Evolutionary conservation across 1,284 basidiomycete species (phyloP).

Genomic region (Microbotryum saponariae): DNA sequence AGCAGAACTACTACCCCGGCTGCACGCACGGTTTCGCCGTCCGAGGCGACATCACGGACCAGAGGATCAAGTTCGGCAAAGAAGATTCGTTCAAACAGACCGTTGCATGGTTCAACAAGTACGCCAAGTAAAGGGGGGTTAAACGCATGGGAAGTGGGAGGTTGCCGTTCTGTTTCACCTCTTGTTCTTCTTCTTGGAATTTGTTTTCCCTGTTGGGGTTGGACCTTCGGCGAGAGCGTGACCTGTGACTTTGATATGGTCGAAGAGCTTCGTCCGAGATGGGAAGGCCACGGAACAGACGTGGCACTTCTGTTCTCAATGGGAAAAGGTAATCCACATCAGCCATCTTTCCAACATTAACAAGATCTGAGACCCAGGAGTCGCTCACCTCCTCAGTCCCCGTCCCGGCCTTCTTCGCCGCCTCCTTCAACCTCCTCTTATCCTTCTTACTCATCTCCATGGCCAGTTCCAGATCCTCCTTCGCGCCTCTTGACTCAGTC

Average conservation of each 20-base stretch:
- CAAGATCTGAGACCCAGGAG: too few species aligned
- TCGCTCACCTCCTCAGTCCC: conserved; percentile 9
- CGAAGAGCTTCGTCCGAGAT: conserved; percentile 71
- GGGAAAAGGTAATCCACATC: background rate
- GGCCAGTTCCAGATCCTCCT: background rate
- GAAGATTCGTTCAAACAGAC: conserved; percentile 1
- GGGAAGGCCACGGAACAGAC: conserved; percentile 59
- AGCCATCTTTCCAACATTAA: too few species aligned
- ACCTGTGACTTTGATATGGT: conserved; percentile 61
- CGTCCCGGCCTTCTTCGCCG: conserved; percentile 58
- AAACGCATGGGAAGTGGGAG: too few species aligned
- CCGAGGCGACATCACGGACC: conserved; percentile 45
- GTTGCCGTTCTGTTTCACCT: background rate
- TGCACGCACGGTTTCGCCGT: conserved; percentile 58
- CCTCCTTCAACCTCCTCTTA: conserved; percentile 67
- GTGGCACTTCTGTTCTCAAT: conserved; percentile 54
- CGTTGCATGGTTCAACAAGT: conserved; percentile 3
- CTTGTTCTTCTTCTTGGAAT: conserved; percentile 25
- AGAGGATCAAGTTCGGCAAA: background rate
- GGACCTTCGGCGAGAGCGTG: conserved; percentile 55
- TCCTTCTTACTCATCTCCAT: conserved; percentile 64
- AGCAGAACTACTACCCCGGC: conserved; percentile 35
- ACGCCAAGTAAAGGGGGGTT: background rate
- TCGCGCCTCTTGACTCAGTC: too few species aligned
- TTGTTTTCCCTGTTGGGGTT: conserved; percentile 1